These are phyloP conservation scores for Dioscorea dumetorum DNA, from an alignment of 106 monocot species.

Conservation along the genomic window DNA sequence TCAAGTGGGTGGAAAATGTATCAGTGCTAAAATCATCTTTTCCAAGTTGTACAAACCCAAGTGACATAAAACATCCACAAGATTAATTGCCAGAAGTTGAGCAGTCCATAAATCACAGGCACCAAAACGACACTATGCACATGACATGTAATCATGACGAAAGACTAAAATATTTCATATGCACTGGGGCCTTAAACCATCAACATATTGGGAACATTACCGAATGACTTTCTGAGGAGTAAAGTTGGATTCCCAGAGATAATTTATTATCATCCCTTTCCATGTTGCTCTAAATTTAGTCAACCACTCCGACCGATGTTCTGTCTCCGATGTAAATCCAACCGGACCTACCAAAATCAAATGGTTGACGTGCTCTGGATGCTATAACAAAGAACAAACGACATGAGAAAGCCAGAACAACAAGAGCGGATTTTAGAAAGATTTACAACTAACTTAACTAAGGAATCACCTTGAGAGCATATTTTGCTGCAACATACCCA, in stretches of 20 bases:
- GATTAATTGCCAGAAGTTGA: no score
- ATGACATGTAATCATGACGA: not conserved
- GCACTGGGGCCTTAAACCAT: not conserved
- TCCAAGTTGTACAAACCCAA: no score
- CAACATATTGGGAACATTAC: conserved; percentile 20
- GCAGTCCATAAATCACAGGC: no score
- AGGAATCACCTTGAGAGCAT: conserved; percentile 71
- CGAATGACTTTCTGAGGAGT: conserved; percentile 89
- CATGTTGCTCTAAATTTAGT: conserved; percentile 87
- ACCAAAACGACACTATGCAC: not conserved
- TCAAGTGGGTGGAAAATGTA: no score
- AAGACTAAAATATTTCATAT: not conserved
- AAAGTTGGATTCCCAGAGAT: conserved; percentile 96
- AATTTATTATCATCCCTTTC: conserved; percentile 83
- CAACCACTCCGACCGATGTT: conserved; percentile 76
- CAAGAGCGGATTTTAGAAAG: not conserved
- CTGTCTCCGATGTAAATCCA: conserved; percentile 84
- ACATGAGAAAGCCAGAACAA: not conserved
- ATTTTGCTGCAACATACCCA: conserved; percentile 95
- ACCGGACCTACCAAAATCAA: conserved; percentile 94
- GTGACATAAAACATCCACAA: no score
- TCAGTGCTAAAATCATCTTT: no score
- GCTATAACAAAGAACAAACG: conserved; percentile 31
- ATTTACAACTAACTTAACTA: not conserved
- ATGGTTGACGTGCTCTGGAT: conserved; percentile 92